Percentiles rank a stretch among this genome's conserved stretches.
phyloP scores from a whole-genome alignment of 495 filamentous ascomycete genomes.

The Viridothelium virens region DNA sequence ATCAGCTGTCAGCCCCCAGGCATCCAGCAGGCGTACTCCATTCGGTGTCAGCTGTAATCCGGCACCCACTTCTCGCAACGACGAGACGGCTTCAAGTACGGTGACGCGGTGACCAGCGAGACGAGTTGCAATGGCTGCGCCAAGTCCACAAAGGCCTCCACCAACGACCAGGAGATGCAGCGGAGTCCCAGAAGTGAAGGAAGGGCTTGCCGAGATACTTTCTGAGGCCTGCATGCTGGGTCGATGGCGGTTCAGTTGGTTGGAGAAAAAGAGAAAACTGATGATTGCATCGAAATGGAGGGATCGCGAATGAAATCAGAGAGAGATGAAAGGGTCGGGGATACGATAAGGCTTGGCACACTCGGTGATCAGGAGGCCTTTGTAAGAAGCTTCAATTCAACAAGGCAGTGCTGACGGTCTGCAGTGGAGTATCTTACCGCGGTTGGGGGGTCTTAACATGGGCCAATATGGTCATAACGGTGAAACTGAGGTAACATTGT shows the following conservation, averaged over 20 bases:
- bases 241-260: neutral
- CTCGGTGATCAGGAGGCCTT: no score
- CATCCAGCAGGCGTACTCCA: conserved; percentile 43
- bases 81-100: conserved; percentile 24
- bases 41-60: conserved; percentile 54
- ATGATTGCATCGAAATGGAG: no score
- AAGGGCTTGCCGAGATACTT: neutral
- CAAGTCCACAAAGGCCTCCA: conserved; percentile 42
- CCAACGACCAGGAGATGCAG: conserved; percentile 31
- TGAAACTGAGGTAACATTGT: no score
- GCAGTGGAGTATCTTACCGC: no score
- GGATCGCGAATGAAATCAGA: no score
- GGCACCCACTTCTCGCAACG: conserved; percentile 37
- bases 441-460: no score
- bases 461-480: no score
- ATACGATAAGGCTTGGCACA: no score
- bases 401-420: no score
- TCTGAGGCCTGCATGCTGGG: neutral
- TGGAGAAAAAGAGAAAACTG: neutral
- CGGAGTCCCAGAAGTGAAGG: neutral
- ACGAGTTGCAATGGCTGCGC: conserved; percentile 35
- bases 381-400: no score
- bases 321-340: no score
- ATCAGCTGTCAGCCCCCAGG: conserved; percentile 45
- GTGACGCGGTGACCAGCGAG: conserved; percentile 26